Base-by-base conservation (phyloP, 768 basidiomycete genomes). In the Boletus reticulatus region DNA sequence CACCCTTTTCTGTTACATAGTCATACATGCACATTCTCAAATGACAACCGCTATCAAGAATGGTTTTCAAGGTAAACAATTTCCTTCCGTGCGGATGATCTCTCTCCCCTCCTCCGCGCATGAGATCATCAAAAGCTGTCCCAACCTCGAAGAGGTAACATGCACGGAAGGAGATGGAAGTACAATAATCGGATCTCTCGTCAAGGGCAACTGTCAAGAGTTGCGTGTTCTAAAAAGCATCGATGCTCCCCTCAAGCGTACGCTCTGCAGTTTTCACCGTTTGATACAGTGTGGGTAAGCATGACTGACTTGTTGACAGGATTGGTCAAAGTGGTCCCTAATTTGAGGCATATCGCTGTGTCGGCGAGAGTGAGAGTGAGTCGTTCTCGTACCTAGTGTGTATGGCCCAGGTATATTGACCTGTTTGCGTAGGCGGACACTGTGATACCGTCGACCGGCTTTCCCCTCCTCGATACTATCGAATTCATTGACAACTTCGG, bases 81-180 rank as follows among this genome's bases (percentile, higher is more conserved):
- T 63, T 19, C 52, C 54, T 3, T 42, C 45, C 0, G 55, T 57
- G 6, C 46, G 50, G 48, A 61, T 19, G 38, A 51, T 58, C 29
- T 16, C 31, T 12, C 42, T 62, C 4, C 55, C 55, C 32, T 44
- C 14, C 12, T 50, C 48, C 22, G 54, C 48, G 31, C 55, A 55
- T 20, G 42, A 48, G 37, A 59, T 62, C 10, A 37, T 54, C 46
- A 44, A 55, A 19, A 54, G 45, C n/a, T 61, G 50, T 37, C 56
- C 53, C 27, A 42, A 42, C 31, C 36, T 67, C 17, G 52, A 57
- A 38, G 47, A 55, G 46, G 50, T 52, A 37, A 50, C 20, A 24
- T 57, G 53, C n/a, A 44, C 22, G 12, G 39, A 62, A 13, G 57
- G 56, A 36, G 12, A 13, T 6, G 50, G 56, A 27, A 56, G 47